These are phyloP conservation scores for Beverwykella pulmonaria DNA, from an alignment of 495 filamentous ascomycete species.

Conservation along the genomic window DNA sequence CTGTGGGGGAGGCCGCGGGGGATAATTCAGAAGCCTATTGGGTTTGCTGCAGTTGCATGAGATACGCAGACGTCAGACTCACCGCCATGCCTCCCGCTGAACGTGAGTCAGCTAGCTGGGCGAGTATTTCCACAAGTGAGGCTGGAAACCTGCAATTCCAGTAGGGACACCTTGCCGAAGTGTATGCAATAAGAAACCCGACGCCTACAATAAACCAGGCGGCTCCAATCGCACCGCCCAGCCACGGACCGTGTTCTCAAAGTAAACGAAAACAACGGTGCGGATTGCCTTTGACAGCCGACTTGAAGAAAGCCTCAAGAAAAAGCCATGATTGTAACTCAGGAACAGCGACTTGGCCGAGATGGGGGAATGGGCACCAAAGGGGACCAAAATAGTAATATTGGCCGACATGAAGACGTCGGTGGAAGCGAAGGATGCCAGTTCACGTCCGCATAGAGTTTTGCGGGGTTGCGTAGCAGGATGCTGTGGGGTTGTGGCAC, in stretches of 20 bases:
- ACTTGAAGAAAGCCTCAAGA: not conserved
- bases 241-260: not conserved
- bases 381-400: not conserved
- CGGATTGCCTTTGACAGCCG: not conserved
- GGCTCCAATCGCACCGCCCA: not conserved
- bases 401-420: not conserved
- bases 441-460: constrained; percentile 18
- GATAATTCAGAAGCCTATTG: constrained; percentile 6
- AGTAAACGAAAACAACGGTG: not conserved
- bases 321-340: not conserved
- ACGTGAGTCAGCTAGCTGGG: constrained; percentile 11
- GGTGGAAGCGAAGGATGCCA: constrained; percentile 3
- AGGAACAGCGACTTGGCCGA: not conserved
- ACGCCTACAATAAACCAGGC: not conserved
- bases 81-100: constrained; percentile 11
- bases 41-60: not conserved
- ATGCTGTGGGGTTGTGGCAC: constrained; percentile 25
- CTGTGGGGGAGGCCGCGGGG: constrained; percentile 25
- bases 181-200: not conserved
- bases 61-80: constrained; percentile 25
- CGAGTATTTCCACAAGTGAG: constrained; percentile 4
- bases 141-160: not conserved
- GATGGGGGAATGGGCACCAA: not conserved
- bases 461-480: constrained; percentile 33
- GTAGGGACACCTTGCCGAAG: not conserved